Conservation (phyloP, 108 stramenopile species). For the Phaeodactylum tricornutum region DNA sequence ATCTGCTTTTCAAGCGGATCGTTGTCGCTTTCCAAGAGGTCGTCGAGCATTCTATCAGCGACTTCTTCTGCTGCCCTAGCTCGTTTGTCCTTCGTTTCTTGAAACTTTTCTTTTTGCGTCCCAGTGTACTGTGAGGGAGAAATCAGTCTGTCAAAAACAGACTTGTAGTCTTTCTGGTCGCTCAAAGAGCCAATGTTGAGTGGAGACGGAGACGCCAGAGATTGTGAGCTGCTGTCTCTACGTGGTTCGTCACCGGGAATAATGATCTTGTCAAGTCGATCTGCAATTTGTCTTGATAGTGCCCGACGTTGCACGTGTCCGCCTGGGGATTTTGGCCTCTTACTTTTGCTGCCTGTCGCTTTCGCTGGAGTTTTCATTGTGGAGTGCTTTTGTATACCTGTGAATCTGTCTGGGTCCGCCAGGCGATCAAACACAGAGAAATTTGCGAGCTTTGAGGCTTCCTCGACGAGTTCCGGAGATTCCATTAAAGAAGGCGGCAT, state of each 20-base stretch:
- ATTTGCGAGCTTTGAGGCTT: constrained; percentile 4
- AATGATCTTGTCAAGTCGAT: constrained; percentile 12
- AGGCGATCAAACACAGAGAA: constrained; percentile 52
- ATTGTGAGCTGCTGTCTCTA: no score
- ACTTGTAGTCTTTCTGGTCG: no score
- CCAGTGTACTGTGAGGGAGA: constrained; percentile 44
- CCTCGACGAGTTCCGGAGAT: constrained; percentile 13
- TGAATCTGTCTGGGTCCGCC: constrained; percentile 28
- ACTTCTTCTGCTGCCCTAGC: no score
- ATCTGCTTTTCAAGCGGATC: background rate
- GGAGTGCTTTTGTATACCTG: constrained; percentile 34
- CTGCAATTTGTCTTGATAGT: constrained; percentile 7
- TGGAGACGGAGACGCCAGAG: no score
- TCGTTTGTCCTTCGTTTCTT: constrained; percentile 4
- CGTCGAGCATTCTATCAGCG: background rate
- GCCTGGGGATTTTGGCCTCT: no score
- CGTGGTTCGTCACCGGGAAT: constrained; percentile 3
- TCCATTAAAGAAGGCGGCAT: constrained; percentile 29
- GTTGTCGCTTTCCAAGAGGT: background rate
- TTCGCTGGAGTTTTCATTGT: no score
- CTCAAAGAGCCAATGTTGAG: no score
- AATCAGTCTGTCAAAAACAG: constrained; percentile 47
- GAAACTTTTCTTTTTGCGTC: constrained; percentile 42
- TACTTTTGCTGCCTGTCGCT: no score
- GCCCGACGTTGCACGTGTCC: no score